Evolutionary conservation across 306 rosid genomes (phyloP), one percentile per base, ranked within the genome.

Genomic region (Mimosa bimucronata): DNA sequence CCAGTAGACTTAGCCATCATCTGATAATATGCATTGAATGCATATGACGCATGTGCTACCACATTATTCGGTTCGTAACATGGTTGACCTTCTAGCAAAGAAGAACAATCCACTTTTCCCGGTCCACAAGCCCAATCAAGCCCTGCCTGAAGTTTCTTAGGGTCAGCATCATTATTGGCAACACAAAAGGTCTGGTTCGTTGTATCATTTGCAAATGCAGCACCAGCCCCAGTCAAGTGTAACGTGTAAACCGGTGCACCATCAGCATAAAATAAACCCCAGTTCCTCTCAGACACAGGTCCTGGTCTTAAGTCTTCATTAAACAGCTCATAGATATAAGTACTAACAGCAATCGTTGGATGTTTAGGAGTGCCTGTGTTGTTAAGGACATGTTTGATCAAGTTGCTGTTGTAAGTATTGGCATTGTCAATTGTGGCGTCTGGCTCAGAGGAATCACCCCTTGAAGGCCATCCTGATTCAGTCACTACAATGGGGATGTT

Each of bases 51-150:
- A 61, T 94, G 98, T 7, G 91, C 61, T 57, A 85, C 90, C 73
- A 94, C 97, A 82, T 85, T 92, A 80, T 94, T 80, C 3, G 98
- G 98, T 79, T 88, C 88, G 76, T 89, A 83, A 84, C 98, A 94
- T 4, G 93, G 84, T 85, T 92, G 88, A 68, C 97, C 98, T 82
- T 94, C 97, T 78, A 92, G 80, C 88, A 94, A 77, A 10, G 92
- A 85, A 13, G 97, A 89, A 77, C 98, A 94, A 80, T 94, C 94
- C 69, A 94, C 98, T 84, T 90, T 94, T 60, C 98, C 98, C 0
- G 97, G 97, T 61, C 98, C 98, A 87, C 98, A 94, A 45, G 98
- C 98, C 98, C 98, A 94, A 80, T 94, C 98, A 58, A 94, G 85
- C 7, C 88, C 98, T 60, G 98, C 97, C 86, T 94, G 98, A 28